Percentiles rank a stretch among this genome's conserved stretches.
phyloP scores from a whole-genome alignment of 192 early-diverging fungal species.

The Radiomyces spectabilis region DNA sequence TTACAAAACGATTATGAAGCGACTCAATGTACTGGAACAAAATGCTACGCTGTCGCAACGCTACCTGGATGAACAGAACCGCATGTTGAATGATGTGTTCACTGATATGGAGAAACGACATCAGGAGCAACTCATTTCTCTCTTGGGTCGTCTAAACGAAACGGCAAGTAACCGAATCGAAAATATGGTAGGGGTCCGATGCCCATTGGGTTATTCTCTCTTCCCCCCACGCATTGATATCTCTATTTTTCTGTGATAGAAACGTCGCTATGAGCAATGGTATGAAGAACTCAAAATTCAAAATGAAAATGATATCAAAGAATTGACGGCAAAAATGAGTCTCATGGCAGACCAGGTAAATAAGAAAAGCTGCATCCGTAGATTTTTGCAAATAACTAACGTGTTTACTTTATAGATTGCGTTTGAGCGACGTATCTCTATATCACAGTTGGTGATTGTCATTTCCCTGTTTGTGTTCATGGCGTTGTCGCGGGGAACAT shows the following conservation, averaged over 20 bases:
- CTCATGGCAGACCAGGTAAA: slow-evolving; percentile 37
- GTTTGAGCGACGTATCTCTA: slow-evolving; percentile 36
- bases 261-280: slow-evolving; percentile 40
- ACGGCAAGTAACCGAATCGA: slow-evolving; percentile 56
- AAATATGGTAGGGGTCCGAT: slow-evolving; percentile 34
- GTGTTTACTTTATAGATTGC: slow-evolving; percentile 17
- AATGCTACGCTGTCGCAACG: slow-evolving; percentile 69
- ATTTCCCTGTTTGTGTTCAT: slow-evolving; percentile 30
- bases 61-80: slow-evolving; percentile 74
- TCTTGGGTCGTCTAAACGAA: slow-evolving; percentile 61
- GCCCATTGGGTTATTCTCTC: neutral
- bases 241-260: slow-evolving; percentile 14
- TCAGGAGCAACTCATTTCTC: slow-evolving; percentile 52
- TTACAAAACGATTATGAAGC: slow-evolving; percentile 88
- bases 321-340: slow-evolving; percentile 34
- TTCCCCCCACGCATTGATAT: neutral
- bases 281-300: slow-evolving; percentile 36
- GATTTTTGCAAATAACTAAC: neutral
- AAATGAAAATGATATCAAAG: slow-evolving; percentile 28
- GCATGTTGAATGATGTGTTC: slow-evolving; percentile 58
- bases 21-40: slow-evolving; percentile 68
- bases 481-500: slow-evolving; percentile 33
- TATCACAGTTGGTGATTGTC: slow-evolving; percentile 26
- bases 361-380: neutral
- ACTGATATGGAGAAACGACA: slow-evolving; percentile 50